Base-by-base conservation (phyloP, 1,139 yeast genomes). In the Casaregolazyma suthepensis region DNA sequence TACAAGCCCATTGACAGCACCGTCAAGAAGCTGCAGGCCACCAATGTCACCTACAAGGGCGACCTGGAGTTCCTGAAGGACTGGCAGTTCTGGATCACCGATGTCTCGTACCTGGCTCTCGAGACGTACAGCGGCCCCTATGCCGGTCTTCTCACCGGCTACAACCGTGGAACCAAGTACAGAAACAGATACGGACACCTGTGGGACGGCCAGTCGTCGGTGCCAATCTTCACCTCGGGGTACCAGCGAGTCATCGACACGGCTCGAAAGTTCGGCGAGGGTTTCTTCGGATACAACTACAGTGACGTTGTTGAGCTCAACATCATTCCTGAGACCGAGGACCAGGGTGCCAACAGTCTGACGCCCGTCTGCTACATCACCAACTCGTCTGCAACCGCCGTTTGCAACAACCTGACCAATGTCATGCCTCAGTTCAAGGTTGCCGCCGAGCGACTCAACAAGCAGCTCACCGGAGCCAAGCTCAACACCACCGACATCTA, bases 381-480 rank as follows among this genome's bases (percentile, higher is more conserved):
- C 59, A 62, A 35, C 37, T 43, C 38, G 10, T 45, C 46, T 22
- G 29, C 52, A 13, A 52, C 44, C 43, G 37, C 18, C 12, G 43
- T 29, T 23, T 26, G 37, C 29, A 57, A 60, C 53, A 23, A 37
- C 7, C 13, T 23, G 29, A 43, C 22, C 20, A 29, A 43, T 12
- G 43, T 29, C 9, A 17, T 47, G 40, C 61, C 62, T 5, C 73
- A 71, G 60, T 67, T 75, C 56, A 57, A 63, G 9, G 60, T 61
- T 3, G 76, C 79, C 20, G 74, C 77, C 4, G 59, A 60, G 13
- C 69, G 79, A 50, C 63, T 77, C 53, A 71, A 71, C 54, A 52
- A 52, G 5, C 70, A 71, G 52, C 70, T 77, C 59, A 74, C 75
- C 5, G 80, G 77, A 1, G 71, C 77, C 52, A 71, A 75, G 60